These are phyloP conservation scores for Aspergillus clavatus DNA, from an alignment of 2,329 filamentous ascomycete genomes.

Conservation along the genomic window DNA sequence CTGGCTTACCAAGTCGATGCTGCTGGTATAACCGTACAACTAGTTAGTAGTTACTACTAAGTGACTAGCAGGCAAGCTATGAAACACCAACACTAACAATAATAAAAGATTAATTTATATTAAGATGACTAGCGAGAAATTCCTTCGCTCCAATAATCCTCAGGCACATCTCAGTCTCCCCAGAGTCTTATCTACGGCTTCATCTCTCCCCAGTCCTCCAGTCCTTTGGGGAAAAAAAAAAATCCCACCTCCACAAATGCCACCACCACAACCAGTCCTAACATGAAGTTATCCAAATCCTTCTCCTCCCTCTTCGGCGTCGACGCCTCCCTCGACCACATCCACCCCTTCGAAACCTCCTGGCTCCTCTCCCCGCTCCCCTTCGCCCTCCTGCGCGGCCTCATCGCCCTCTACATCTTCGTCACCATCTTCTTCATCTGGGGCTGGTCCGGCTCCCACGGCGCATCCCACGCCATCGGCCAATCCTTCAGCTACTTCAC, in stretches of 20 bases:
- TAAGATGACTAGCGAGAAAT: too few species aligned
- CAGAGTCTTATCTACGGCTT: too few species aligned
- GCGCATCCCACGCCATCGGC: slow-evolving; percentile 44
- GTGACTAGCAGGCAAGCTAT: too few species aligned
- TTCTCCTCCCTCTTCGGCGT: slow-evolving; percentile 26
- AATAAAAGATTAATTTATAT: too few species aligned
- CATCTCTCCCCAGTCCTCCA: neutral
- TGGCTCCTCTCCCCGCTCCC: slow-evolving; percentile 68
- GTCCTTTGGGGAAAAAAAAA: neutral
- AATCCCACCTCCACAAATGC: neutral
- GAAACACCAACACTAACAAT: too few species aligned
- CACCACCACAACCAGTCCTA: neutral
- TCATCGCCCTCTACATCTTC: slow-evolving; percentile 58
- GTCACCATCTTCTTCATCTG: slow-evolving; percentile 64
- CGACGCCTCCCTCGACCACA: slow-evolving; percentile 38
- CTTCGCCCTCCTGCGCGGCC: slow-evolving; percentile 54
- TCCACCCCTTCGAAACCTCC: slow-evolving; percentile 70
- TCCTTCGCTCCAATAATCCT: too few species aligned
- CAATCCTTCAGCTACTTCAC: slow-evolving; percentile 78
- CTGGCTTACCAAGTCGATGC: too few species aligned
- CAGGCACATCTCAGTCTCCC: too few species aligned
- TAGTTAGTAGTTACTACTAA: too few species aligned
- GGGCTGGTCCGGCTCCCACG: slow-evolving; percentile 58
- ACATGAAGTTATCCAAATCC: slow-evolving; percentile 15
- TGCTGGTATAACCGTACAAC: too few species aligned